These are phyloP conservation scores for Sporothrix brasiliensis DNA, from an alignment of 2,329 filamentous ascomycete genomes.

Conservation along the genomic window DNA sequence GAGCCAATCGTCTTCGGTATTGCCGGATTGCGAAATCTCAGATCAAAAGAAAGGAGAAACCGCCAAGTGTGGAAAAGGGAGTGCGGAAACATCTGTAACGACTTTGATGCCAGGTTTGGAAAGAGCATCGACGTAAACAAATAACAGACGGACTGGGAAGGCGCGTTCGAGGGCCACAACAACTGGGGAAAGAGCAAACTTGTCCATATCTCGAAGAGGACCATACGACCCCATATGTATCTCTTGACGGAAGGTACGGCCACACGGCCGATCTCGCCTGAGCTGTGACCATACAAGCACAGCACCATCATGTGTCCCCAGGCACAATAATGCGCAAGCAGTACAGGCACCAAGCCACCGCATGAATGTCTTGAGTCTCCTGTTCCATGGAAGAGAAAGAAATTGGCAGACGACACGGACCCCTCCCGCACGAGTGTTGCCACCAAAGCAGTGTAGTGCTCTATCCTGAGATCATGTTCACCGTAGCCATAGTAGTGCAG, in stretches of 20 bases:
- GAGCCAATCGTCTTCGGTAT: not conserved
- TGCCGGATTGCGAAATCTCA: too few species aligned
- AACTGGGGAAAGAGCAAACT: not conserved
- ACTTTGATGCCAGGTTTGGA: not conserved
- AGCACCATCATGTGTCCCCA: too few species aligned
- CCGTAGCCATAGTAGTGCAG: too few species aligned
- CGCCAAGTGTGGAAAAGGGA: too few species aligned
- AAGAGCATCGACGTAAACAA: not conserved
- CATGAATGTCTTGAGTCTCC: not conserved
- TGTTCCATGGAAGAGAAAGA: not conserved
- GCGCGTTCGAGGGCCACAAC: too few species aligned
- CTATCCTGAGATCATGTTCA: not conserved
- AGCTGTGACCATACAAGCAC: too few species aligned
- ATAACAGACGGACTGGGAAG: not conserved
- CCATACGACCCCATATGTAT: not conserved
- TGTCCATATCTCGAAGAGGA: not conserved
- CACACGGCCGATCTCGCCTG: too few species aligned
- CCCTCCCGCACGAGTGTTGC: too few species aligned
- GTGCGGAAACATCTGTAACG: not conserved
- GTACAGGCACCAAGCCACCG: not conserved
- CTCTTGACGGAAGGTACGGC: not conserved
- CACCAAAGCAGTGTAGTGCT: not conserved
- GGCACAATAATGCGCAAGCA: too few species aligned
- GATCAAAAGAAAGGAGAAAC: too few species aligned
- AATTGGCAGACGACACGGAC: too few species aligned